Evolutionary conservation across 768 basidiomycete species (phyloP).

Genomic region (Suillus decipiens): DNA sequence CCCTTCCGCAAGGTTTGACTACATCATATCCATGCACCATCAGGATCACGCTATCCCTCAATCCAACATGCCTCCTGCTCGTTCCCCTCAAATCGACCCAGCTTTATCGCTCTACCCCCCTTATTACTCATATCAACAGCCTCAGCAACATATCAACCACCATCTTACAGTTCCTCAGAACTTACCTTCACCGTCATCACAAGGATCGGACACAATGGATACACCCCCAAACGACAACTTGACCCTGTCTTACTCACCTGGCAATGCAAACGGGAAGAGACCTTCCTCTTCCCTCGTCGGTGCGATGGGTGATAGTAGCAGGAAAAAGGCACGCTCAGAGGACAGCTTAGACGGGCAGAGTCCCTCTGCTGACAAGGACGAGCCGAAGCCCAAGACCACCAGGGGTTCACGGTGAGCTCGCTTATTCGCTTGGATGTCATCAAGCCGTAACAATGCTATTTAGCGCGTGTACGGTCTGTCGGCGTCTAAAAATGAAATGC

Average conservation of each 20-base stretch:
- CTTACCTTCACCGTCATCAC: constrained; percentile 79
- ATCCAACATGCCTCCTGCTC: constrained; percentile 44
- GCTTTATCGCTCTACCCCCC: constrained; percentile 65
- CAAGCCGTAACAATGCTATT: constrained; percentile 17
- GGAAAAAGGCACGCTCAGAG: constrained; percentile 66
- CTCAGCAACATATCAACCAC: constrained; percentile 49
- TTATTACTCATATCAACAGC: constrained; percentile 60
- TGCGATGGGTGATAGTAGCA: constrained; percentile 37
- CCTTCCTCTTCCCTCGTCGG: constrained; percentile 52
- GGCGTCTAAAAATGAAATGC: constrained; percentile 92
- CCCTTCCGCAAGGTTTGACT: constrained; percentile 40
- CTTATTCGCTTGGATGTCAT: neutral
- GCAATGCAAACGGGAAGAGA: constrained; percentile 66
- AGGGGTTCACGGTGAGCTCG: constrained; percentile 74
- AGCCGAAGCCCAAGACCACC: constrained; percentile 78
- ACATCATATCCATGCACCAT: constrained; percentile 44
- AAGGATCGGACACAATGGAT: constrained; percentile 74
- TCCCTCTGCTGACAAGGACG: constrained; percentile 60
- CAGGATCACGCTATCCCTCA: constrained; percentile 44
- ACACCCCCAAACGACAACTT: constrained; percentile 70
- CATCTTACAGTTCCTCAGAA: constrained; percentile 58
- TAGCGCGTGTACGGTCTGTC: constrained; percentile 90
- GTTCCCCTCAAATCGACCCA: constrained; percentile 71
- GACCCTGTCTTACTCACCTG: constrained; percentile 49
- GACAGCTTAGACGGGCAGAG: constrained; percentile 50